A percentile compares a stretch with the other conserved stretches of the same genome.
These are phyloP conservation scores for Colletotrichum trifolii DNA, from an alignment of 2,329 filamentous ascomycete genomes.

Conservation along the genomic window DNA sequence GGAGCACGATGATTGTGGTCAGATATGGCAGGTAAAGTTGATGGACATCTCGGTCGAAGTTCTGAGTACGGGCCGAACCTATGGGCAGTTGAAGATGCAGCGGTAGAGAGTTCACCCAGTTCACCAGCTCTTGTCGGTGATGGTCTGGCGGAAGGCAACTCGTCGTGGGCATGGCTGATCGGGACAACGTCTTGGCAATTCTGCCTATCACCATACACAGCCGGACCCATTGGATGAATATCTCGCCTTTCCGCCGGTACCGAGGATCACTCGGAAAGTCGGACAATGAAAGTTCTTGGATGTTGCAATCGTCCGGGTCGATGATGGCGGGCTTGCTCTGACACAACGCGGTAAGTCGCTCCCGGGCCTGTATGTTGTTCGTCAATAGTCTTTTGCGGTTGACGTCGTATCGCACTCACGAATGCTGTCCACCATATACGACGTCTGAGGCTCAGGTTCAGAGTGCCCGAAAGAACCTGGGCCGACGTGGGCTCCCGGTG, in stretches of 20 bases:
- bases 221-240: constrained; percentile 55
- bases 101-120: constrained; percentile 50
- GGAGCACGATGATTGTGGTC: constrained; percentile 53
- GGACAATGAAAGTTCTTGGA: constrained; percentile 48
- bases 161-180: constrained; percentile 32
- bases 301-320: constrained; percentile 53
- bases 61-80: constrained; percentile 41
- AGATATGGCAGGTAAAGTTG: constrained; percentile 55
- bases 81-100: constrained; percentile 47
- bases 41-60: constrained; percentile 54
- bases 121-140: constrained; percentile 45
- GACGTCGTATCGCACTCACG: constrained; percentile 30
- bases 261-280: constrained; percentile 50
- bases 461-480: not conserved
- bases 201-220: constrained; percentile 53
- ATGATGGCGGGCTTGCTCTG: constrained; percentile 57
- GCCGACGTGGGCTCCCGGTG: constrained; percentile 49
- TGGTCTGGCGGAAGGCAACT: constrained; percentile 41
- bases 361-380: constrained; percentile 42
- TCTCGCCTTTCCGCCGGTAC: constrained; percentile 48
- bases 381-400: not conserved
- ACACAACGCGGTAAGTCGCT: constrained; percentile 53
- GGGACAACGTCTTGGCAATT: constrained; percentile 51
- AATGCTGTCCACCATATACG: constrained; percentile 58
- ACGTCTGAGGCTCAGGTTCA: constrained; percentile 45